phyloP scores from a whole-genome alignment of 257 asterid species.

The Nicotiana undulata region DNA sequence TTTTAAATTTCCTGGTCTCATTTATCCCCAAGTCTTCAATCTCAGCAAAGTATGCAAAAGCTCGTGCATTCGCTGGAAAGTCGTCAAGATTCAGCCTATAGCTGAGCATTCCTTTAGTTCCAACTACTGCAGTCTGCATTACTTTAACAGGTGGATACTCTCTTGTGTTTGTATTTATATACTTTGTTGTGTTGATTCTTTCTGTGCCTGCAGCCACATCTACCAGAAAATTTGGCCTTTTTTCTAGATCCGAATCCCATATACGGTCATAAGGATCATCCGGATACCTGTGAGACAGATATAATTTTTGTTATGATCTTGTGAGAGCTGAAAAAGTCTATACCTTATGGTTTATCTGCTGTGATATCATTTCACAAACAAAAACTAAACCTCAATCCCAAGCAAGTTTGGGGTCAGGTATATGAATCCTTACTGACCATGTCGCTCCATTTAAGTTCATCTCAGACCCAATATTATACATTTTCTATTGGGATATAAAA shows the following conservation, averaged over 20 bases:
- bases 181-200: constrained; percentile 56
- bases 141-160: constrained; percentile 93
- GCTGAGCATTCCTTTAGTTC: constrained; percentile 60
- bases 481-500: neutral
- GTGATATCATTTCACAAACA: neutral
- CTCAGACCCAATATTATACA: neutral
- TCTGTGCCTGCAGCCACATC: constrained; percentile 92
- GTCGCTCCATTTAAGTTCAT: neutral
- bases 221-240: constrained; percentile 76
- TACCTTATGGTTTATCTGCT: neutral
- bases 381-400: neutral
- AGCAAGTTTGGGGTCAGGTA: neutral
- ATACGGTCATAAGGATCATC: constrained; percentile 94
- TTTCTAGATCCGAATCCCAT: constrained; percentile 85
- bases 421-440: neutral
- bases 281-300: constrained; percentile 54
- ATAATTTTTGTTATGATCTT: neutral
- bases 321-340: neutral
- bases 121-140: constrained; percentile 94
- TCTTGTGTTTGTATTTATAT: constrained; percentile 60
- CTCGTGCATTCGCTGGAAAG: constrained; percentile 88
- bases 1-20: constrained; percentile 69
- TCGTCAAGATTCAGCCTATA: constrained; percentile 88
- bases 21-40: constrained; percentile 59
- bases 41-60: constrained; percentile 89